Evolutionary conservation across 257 asterid genomes (phyloP).

Genomic region (Leptodermis oblonga): DNA sequence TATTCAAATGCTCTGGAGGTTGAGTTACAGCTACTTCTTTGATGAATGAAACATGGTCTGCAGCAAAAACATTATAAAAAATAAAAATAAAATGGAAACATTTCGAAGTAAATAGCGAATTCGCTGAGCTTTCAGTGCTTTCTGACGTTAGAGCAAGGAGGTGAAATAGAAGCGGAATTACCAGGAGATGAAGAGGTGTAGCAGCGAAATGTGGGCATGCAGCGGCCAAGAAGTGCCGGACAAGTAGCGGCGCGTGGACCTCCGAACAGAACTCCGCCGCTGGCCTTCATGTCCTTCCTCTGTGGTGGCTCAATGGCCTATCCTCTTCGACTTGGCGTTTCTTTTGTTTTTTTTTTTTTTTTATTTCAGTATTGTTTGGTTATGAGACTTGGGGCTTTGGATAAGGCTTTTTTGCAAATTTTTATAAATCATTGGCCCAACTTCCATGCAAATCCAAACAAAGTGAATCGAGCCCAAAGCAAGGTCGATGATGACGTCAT

Average conservation of each 20-base stretch:
- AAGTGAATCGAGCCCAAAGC: too few relatives aligned
- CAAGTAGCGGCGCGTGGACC: conserved; percentile 80
- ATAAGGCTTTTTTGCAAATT: background rate
- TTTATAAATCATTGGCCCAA: background rate
- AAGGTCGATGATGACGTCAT: too few relatives aligned
- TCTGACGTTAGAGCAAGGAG: background rate
- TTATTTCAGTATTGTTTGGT: background rate
- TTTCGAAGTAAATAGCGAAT: background rate
- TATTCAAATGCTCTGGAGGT: conserved; percentile 81
- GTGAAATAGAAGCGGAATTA: conserved; percentile 13
- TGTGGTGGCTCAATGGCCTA: background rate
- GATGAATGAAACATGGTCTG: conserved; percentile 72
- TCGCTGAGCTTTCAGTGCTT: background rate
- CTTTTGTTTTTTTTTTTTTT: background rate
- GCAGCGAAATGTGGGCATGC: conserved; percentile 52
- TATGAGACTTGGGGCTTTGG: background rate
- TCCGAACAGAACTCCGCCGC: conserved; percentile 64
- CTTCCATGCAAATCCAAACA: background rate
- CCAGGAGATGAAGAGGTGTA: conserved; percentile 68
- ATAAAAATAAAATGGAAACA: background rate
- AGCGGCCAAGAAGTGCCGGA: conserved; percentile 36
- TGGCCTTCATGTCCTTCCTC: conserved; percentile 43
- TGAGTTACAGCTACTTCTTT: conserved; percentile 70
- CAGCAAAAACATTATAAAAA: background rate
- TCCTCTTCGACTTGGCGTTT: background rate